Base-by-base conservation (phyloP, 371 early-diverging fungal species). In the Nematocida displodere region DNA sequence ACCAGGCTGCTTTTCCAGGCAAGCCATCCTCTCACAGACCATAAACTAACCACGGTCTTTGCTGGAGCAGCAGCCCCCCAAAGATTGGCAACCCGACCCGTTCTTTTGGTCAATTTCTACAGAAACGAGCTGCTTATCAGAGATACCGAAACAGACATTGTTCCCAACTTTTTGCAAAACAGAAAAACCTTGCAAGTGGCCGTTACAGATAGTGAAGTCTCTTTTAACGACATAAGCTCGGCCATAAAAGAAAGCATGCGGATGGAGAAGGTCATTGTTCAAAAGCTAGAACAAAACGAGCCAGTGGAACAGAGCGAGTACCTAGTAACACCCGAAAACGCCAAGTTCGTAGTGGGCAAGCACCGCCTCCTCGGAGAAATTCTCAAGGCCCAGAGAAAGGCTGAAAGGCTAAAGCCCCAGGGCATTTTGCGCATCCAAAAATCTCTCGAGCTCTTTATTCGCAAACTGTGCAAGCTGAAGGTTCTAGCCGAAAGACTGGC, bases 321-420 rank as follows among this genome's bases (percentile, higher is more conserved):
- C 26, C 61, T 34, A 31, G 29, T 71, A 34, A 71, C 75, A 2
- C 49, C 33, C 33, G 37, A 29, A 7, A 31, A n/a, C 4, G 26
- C n/a, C 24, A 29, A 11, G 0, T 71, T 61, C 34, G 58, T 48
- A 40, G 44, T 71, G 17, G 50, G 49, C 49, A 58, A 71, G 53
- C 20, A 48, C 11, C 33, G 75, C 29, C 63, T 71, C 5, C 75
- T 71, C 22, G 75, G 75, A 24, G 75, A 71, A 40, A 71, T 71
- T 39, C 75, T 71, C 44, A 71, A 58, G 34, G 39, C 75, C 24
- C 75, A 71, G 31, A 29, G 75, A 34, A 71, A 71, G 31, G 29
- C 61, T 47, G 75, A 71, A 33, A 48, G 47, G 33, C 17, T 39
- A 7, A 22, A 34, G n/a, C 26, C 54, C 3, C 20, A 26, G 3